Base-by-base conservation (phyloP, 2,329 filamentous ascomycete genomes). In the Podosphaera xanthii region DNA sequence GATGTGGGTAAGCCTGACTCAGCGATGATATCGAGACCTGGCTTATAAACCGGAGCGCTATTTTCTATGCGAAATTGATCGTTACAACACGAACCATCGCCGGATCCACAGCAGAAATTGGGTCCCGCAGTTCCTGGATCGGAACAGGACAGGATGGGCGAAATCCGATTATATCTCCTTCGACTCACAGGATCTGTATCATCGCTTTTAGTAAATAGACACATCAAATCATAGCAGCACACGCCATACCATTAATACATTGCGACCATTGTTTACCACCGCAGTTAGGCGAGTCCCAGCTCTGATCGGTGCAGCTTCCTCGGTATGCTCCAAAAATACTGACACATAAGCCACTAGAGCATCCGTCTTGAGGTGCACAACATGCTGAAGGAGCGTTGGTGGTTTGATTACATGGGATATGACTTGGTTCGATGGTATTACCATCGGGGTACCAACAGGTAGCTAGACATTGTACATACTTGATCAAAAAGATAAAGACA, bases 361-460 rank as follows among this genome's bases (percentile, higher is more conserved):
- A 63, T 4, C 61, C 59, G 54, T 64, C 63, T 9, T 59, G 54
- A 44, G 63, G 62, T 49, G 62, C 61, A 52, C 63, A 64, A 49
- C 63, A 64, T 34, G 63, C 58, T 40, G 63, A 63, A 7, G 57
- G 31, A 8, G 42, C 54, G 22, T 57, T 59, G 10, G 58, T 61
- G 0, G 62, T 64, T 50, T 62, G 62, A 44, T 64, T 63, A 40
- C 61, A 62, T 2, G 63, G 63, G 3, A 61, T 59, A 49, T 64
- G 62, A 40, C 22, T 54, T 12, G 59, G 61, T 4, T 59, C 62
- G 10, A 42, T 38, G 10, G 60, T 62, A 14, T 57, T 57, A 6
- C 61, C 60, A 57, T 61, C 59, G 5, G 63, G 62, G 57, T 64
- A 64, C 34, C 54, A 63, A 57, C 63, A 64, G 38, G 59, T 61